These are phyloP conservation scores for Chlorella sp. DNA, from an alignment of 139 green algal genomes.

Conservation along the genomic window DNA sequence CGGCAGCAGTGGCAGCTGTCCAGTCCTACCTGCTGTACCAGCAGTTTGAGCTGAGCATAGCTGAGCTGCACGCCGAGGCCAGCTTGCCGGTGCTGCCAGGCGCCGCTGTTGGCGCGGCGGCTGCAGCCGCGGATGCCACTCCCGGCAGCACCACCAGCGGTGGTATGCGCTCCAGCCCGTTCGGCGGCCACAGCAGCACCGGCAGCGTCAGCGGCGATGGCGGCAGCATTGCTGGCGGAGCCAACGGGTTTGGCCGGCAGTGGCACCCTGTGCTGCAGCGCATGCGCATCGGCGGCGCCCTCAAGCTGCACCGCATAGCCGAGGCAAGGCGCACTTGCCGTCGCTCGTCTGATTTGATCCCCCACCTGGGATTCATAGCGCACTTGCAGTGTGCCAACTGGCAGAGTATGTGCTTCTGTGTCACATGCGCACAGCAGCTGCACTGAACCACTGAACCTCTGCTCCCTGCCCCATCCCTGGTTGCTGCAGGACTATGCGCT, in stretches of 20 bases:
- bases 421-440: no score
- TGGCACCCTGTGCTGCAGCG: slow-evolving; percentile 27
- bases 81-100: background rate
- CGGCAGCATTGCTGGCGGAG: background rate
- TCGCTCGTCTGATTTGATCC: no score
- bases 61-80: background rate
- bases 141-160: background rate
- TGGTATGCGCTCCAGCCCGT: background rate
- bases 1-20: slow-evolving; percentile 15
- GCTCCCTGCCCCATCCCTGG: background rate
- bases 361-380: background rate
- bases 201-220: background rate
- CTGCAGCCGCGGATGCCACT: no score
- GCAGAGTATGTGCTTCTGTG: no score
- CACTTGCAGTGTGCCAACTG: background rate
- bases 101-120: background rate
- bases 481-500: slow-evolving; percentile 20
- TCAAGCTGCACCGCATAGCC: slow-evolving; percentile 37
- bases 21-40: slow-evolving; percentile 40
- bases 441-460: no score
- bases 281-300: background rate
- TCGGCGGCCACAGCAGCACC: background rate
- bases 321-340: background rate
- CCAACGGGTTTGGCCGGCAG: background rate
- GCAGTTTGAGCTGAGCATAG: slow-evolving; percentile 21